phyloP scores from a whole-genome alignment of 1,284 basidiomycete species.

The Ganoderma multipileum region DNA sequence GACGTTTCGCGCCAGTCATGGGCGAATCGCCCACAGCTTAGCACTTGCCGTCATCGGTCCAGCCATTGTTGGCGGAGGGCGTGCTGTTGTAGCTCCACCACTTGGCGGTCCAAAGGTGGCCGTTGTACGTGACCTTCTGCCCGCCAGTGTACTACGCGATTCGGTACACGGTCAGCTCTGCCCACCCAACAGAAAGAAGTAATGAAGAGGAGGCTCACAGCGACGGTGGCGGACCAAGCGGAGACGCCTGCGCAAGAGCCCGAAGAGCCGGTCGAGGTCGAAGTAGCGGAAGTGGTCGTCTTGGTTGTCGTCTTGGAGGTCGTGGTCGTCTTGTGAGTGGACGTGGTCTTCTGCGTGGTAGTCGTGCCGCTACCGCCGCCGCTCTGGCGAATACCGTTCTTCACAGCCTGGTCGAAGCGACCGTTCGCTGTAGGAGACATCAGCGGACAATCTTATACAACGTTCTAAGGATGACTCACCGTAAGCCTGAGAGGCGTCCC shows the following conservation, averaged over 20 bases:
- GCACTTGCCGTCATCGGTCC: conserved; percentile 49
- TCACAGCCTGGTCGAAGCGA: conserved; percentile 58
- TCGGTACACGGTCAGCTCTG: neutral
- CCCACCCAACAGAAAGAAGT: neutral
- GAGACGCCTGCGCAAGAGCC: conserved; percentile 54
- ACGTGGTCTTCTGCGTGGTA: conserved; percentile 22
- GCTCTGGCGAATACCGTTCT: conserved; percentile 53
- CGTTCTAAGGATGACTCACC: conserved; percentile 41
- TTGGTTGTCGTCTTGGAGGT: conserved; percentile 22
- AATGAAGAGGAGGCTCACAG: conserved; percentile 44
- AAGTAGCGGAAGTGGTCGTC: conserved; percentile 24
- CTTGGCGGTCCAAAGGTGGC: conserved; percentile 61
- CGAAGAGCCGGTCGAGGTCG: conserved; percentile 25
- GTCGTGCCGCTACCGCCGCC: conserved; percentile 36
- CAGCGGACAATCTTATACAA: neutral
- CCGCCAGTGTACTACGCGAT: conserved; percentile 52
- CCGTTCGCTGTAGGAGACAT: conserved; percentile 48
- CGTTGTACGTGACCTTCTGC: conserved; percentile 50
- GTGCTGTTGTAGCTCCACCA: conserved; percentile 59
- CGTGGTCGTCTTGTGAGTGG: conserved; percentile 32
- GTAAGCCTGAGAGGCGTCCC: conserved; percentile 69
- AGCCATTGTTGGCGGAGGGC: conserved; percentile 49
- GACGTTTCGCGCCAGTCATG: no score
- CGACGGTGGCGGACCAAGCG: conserved; percentile 50
- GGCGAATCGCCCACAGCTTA: neutral